Percentiles rank a stretch among this genome's conserved stretches.
Conservation (phyloP, 208 protist species). For the Giardia muris region DNA sequence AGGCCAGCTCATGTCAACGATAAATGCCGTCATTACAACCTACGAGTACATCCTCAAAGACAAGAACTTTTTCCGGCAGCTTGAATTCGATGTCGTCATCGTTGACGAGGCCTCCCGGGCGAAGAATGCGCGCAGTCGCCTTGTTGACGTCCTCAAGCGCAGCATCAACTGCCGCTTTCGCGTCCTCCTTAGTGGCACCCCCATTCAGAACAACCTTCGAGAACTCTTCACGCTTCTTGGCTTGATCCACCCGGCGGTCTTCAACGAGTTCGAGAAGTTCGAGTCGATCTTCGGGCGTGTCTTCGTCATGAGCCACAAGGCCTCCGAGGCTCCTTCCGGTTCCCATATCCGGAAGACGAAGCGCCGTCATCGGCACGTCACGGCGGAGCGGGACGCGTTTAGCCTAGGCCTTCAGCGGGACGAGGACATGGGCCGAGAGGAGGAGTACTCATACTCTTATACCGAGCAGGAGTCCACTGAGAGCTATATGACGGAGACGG, state of each 20-base stretch:
- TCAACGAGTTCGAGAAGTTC: background rate
- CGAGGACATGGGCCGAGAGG: background rate
- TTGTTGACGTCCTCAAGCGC: slow-evolving; percentile 2
- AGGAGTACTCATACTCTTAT: background rate
- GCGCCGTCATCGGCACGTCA: background rate
- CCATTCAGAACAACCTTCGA: slow-evolving; percentile 24
- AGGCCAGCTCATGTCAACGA: background rate
- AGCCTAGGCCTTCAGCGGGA: background rate
- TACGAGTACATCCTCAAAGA: slow-evolving; percentile 17
- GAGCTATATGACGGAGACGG: background rate
- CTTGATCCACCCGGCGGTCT: slow-evolving; percentile 18
- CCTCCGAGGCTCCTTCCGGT: background rate
- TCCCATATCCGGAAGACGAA: background rate
- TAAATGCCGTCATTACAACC: background rate
- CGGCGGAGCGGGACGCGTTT: background rate
- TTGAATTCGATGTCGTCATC: slow-evolving; percentile 12
- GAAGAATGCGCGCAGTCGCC: background rate
- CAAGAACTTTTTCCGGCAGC: background rate
- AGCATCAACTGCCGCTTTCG: slow-evolving; percentile 17
- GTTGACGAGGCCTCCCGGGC: slow-evolving; percentile 21
- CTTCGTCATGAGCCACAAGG: background rate
- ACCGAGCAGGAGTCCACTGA: background rate
- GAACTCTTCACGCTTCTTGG: slow-evolving; percentile 19
- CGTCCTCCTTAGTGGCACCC: slow-evolving; percentile 18
- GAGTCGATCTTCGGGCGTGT: slow-evolving; percentile 13